Base-by-base conservation (phyloP, 1,139 yeast species). In the Suhomyces panamericanus region DNA sequence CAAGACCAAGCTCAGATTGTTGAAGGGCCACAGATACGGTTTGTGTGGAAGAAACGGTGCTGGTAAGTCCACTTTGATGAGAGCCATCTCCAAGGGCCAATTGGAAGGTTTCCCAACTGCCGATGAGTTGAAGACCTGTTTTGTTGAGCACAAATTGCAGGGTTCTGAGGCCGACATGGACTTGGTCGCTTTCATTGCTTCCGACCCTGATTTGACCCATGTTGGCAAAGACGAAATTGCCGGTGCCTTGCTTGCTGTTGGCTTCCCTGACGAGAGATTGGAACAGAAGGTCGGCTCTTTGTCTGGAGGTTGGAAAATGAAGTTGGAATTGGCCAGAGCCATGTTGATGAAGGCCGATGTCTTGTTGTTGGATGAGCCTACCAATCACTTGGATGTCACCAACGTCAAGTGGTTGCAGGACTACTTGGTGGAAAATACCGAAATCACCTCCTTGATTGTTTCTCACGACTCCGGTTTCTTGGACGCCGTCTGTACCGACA, bases 231-330 rank as follows among this genome's bases (percentile, higher is more conserved):
- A 80, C 11, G 95, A 86, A 43, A 89, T 93, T 61, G 69, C 93
- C 22, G 64, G 63, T 2, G 97, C 96, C 26, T 77, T 93, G 52
- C 80, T 71, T 41, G 81, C 81, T 44, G 98, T 93, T 63, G 99
- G 98, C 3, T 93, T 93, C 67, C 85, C 95, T 52, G 93, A 86
- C 42, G 95, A 86, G 62, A 82, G 97, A 74, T 80, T 95, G 60
- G 76, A 78, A 29, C 97, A 91, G 70, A 80, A 88, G 43, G 97
- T 93, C 50, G 96, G 97, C 36, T 87, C 98, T 2, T 76, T 93
- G 52, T 89, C 97, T 47, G 99, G 99, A 69, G 99, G 99, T 65
- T 90, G 97, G 97, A 93, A 93, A 72, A 93, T 93, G 99, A 93
- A 93, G 74, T 80, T 93, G 55, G 99, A 91, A 69, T 78, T 93